These are phyloP conservation scores for Populus euphratica DNA, from an alignment of 345 rosid species.

Conservation along the genomic window DNA sequence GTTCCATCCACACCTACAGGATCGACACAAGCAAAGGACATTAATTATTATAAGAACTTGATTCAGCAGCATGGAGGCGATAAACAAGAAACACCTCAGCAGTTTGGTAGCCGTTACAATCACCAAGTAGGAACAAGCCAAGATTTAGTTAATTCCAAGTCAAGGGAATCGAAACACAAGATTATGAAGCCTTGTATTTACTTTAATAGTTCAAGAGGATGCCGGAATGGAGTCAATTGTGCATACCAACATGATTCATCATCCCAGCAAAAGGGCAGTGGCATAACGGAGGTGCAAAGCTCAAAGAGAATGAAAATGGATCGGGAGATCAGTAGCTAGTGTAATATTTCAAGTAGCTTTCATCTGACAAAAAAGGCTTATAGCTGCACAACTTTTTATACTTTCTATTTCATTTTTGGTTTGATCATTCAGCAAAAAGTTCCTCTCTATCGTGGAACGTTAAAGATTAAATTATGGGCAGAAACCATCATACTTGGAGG, in stretches of 20 bases:
- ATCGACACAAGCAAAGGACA: slow-evolving; percentile 52
- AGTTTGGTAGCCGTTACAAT: slow-evolving; percentile 38
- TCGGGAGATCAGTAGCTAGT: slow-evolving; percentile 71
- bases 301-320: slow-evolving; percentile 91
- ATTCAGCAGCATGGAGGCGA: slow-evolving; percentile 98
- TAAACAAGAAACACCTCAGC: slow-evolving; percentile 62
- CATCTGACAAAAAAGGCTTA: slow-evolving; percentile 2
- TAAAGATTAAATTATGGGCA: background rate
- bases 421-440: slow-evolving; percentile 26
- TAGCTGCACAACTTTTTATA: slow-evolving; percentile 6
- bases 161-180: slow-evolving; percentile 60
- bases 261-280: slow-evolving; percentile 47
- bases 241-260: slow-evolving; percentile 73
- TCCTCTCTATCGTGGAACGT: background rate
- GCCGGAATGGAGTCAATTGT: slow-evolving; percentile 84
- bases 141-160: slow-evolving; percentile 51
- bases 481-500: background rate
- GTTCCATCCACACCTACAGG: slow-evolving; percentile 38
- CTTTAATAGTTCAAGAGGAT: slow-evolving; percentile 86
- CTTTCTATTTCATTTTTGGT: background rate
- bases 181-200: slow-evolving; percentile 88
- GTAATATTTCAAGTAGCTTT: background rate
- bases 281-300: slow-evolving; percentile 47
- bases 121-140: slow-evolving; percentile 43
- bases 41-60: slow-evolving; percentile 84